Percentiles rank a stretch among this genome's conserved stretches.
Evolutionary conservation across 192 early-diverging fungal species (phyloP).

Genomic region (Phycomyces blakesleeanus): DNA sequence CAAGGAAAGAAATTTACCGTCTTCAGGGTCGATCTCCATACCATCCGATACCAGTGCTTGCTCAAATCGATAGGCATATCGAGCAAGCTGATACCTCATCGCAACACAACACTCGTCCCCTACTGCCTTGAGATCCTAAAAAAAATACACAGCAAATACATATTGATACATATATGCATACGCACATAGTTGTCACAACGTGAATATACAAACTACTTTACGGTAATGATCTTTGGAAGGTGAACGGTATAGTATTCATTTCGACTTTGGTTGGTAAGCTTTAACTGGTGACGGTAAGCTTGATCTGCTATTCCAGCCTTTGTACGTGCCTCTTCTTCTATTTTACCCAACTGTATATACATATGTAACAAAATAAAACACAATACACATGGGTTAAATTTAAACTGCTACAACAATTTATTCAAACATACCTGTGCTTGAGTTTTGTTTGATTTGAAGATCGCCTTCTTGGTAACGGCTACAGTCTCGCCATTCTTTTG

Average conservation of each 20-base stretch:
- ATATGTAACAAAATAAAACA: too few species aligned
- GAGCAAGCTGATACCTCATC: conserved; percentile 72
- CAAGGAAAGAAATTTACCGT: conserved; percentile 2
- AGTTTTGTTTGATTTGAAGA: conserved; percentile 54
- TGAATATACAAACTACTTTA: too few species aligned
- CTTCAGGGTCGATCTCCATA: conserved; percentile 48
- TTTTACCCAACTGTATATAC: conserved; percentile 56
- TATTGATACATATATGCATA: too few species aligned
- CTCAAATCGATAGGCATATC: conserved; percentile 81
- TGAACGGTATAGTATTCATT: conserved; percentile 75
- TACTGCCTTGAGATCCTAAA: conserved; percentile 57
- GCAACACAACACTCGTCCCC: conserved; percentile 83
- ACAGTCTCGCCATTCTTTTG: conserved; percentile 43
- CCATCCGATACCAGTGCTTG: conserved; percentile 71
- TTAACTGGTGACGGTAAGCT: conserved; percentile 78
- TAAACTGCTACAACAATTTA: background rate
- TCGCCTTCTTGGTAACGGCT: conserved; percentile 39
- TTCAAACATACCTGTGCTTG: conserved; percentile 61
- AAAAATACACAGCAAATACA: too few species aligned
- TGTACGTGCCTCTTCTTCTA: conserved; percentile 83
- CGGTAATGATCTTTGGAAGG: conserved; percentile 79
- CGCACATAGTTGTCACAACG: too few species aligned
- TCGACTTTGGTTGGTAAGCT: conserved; percentile 68
- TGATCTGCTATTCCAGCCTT: conserved; percentile 82
- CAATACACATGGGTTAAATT: background rate